Percentiles rank a stretch among this genome's conserved stretches.
Evolutionary conservation across 192 early-diverging fungal genomes (phyloP).

Genomic region (Linnemannia zychae): DNA sequence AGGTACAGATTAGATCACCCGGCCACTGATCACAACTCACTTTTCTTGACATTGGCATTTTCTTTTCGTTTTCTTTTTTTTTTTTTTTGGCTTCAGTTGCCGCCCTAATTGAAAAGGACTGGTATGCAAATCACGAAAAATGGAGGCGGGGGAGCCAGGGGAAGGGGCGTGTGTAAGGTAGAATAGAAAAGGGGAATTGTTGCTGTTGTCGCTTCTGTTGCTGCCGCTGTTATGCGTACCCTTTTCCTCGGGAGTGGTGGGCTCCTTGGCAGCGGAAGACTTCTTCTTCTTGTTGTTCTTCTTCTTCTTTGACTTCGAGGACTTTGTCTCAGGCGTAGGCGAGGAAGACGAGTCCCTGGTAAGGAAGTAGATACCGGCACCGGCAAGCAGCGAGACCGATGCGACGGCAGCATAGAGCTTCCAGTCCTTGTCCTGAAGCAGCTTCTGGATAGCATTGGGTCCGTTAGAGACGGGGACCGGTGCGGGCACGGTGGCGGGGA

Average conservation of each 20-base stretch:
- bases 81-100: conserved; percentile 12
- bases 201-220: too few species aligned
- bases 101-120: neutral
- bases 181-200: too few species aligned
- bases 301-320: conserved; percentile 58
- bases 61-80: neutral
- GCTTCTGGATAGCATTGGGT: conserved; percentile 58
- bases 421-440: conserved; percentile 73
- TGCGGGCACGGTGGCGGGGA: conserved; percentile 40
- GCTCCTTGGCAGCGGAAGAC: conserved; percentile 34
- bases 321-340: conserved; percentile 56
- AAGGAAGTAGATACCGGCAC: conserved; percentile 77
- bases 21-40: neutral
- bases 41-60: too few species aligned
- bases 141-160: neutral
- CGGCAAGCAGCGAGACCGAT: conserved; percentile 69
- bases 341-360: conserved; percentile 52
- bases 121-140: conserved; percentile 14
- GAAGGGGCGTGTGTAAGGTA: neutral
- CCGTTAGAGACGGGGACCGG: conserved; percentile 40
- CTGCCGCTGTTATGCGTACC: conserved; percentile 2
- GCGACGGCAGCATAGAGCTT: conserved; percentile 78
- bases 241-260: conserved; percentile 32
- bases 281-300: conserved; percentile 59
- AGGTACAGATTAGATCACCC: conserved; percentile 7